Conservation (phyloP, 78 protist genomes). For the Chrysochromulina parva region DNA sequence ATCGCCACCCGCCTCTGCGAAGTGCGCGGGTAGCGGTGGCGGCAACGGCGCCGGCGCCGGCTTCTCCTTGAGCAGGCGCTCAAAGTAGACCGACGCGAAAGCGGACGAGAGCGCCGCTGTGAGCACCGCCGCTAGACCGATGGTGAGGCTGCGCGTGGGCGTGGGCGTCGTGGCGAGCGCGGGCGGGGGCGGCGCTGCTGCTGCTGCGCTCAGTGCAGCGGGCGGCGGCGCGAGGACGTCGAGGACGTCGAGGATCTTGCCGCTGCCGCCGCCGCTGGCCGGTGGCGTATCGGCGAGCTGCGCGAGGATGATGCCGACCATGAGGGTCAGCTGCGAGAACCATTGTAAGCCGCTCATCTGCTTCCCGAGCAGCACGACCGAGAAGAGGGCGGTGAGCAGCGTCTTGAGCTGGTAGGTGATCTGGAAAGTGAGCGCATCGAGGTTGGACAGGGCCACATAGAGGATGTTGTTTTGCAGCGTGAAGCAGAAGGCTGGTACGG, state of each 20-base stretch:
- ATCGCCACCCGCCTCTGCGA: too few species aligned
- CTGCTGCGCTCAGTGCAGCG: too few species aligned
- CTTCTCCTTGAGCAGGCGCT: background rate
- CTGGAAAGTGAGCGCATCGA: slow-evolving; percentile 59
- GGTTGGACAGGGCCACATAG: slow-evolving; percentile 68
- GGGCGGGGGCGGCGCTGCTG: too few species aligned
- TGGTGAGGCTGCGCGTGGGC: background rate
- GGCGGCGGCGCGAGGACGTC: background rate
- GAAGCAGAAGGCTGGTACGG: slow-evolving; percentile 69
- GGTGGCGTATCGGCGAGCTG: background rate
- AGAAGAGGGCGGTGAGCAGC: slow-evolving; percentile 1
- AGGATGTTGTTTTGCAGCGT: slow-evolving; percentile 72
- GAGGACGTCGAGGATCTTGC: too few species aligned
- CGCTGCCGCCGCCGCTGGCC: too few species aligned
- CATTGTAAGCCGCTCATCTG: background rate
- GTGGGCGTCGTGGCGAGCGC: too few species aligned
- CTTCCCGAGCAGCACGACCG: background rate
- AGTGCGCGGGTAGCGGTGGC: too few species aligned
- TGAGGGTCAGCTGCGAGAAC: background rate
- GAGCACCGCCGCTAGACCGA: background rate
- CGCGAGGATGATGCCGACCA: background rate
- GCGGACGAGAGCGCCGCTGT: background rate
- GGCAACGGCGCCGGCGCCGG: background rate
- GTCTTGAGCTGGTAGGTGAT: slow-evolving; percentile 19
- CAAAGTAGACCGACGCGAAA: slow-evolving; percentile 17